Evolutionary conservation across 441 rosid species (phyloP).

Genomic region (Euphorbia schlechtendalii): DNA sequence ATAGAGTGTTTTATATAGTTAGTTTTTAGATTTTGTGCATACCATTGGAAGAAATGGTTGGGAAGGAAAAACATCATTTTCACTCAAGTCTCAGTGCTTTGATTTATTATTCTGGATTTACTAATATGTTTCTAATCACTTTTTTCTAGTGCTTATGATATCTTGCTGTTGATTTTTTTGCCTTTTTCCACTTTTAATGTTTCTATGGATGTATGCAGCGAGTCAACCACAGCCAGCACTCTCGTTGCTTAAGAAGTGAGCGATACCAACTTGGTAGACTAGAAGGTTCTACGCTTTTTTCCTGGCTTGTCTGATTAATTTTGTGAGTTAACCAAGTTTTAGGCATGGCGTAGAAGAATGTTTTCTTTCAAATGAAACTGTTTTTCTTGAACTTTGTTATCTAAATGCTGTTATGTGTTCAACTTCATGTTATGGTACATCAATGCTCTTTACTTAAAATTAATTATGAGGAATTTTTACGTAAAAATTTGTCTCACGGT

Average conservation of each 20-base stretch:
- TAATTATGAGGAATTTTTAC: too few species aligned
- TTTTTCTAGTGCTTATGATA: too few species aligned
- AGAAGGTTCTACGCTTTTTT: neutral
- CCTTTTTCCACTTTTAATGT: neutral
- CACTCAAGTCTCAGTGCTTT: neutral
- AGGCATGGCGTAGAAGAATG: conserved; percentile 1
- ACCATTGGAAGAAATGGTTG: neutral
- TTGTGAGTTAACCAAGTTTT: neutral
- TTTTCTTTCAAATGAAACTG: conserved; percentile 2
- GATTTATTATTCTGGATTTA: neutral
- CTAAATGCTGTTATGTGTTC: neutral
- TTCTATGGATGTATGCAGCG: conserved; percentile 6
- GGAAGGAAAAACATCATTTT: neutral
- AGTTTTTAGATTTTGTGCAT: neutral
- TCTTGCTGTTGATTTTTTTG: neutral
- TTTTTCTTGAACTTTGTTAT: neutral
- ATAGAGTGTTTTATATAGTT: neutral
- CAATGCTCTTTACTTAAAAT: too few species aligned
- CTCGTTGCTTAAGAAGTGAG: conserved; percentile 13
- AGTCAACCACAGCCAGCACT: conserved; percentile 14
- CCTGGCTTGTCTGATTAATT: neutral
- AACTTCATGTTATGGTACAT: neutral
- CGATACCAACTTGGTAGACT: neutral
- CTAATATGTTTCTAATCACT: neutral
- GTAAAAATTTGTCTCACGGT: too few species aligned